A percentile compares a stretch with the other conserved stretches of the same genome.
Conservation (phyloP, 768 basidiomycete genomes). For the Amanita brunnescens region DNA sequence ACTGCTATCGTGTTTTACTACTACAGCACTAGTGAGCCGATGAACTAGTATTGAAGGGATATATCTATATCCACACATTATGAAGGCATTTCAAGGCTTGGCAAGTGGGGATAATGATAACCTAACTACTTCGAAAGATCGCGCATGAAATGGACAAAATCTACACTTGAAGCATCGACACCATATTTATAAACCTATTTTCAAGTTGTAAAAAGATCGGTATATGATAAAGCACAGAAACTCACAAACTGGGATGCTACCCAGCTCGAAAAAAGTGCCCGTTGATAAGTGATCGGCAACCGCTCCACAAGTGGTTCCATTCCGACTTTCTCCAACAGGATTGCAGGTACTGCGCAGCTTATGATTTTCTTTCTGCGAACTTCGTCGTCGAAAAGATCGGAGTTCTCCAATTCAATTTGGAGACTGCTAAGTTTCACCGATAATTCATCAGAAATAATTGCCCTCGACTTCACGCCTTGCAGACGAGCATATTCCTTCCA, state of each 20-base stretch:
- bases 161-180: constrained; percentile 80
- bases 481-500: constrained; percentile 85
- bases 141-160: constrained; percentile 93
- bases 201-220: constrained; percentile 4
- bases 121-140: constrained; percentile 37
- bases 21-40: too few relatives aligned
- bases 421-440: constrained; percentile 82
- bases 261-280: constrained; percentile 87
- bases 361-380: constrained; percentile 75
- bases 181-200: constrained; percentile 85
- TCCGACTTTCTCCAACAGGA: constrained; percentile 78
- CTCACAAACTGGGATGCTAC: constrained; percentile 79
- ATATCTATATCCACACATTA: too few relatives aligned
- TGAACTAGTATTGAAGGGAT: too few relatives aligned
- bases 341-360: constrained; percentile 75
- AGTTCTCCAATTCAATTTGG: constrained; percentile 86
- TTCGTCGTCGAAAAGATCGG: constrained; percentile 79
- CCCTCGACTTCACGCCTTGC: constrained; percentile 76
- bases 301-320: constrained; percentile 70
- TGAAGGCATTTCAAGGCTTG: too few relatives aligned
- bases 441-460: constrained; percentile 90
- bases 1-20: too few relatives aligned
- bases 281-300: constrained; percentile 75
- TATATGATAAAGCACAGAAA: constrained; percentile 11
- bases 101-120: neutral